A percentile compares a stretch with the other conserved stretches of the same genome.
Conservation (phyloP, 805 yeast genomes). For the Teunomyces pallodes region DNA sequence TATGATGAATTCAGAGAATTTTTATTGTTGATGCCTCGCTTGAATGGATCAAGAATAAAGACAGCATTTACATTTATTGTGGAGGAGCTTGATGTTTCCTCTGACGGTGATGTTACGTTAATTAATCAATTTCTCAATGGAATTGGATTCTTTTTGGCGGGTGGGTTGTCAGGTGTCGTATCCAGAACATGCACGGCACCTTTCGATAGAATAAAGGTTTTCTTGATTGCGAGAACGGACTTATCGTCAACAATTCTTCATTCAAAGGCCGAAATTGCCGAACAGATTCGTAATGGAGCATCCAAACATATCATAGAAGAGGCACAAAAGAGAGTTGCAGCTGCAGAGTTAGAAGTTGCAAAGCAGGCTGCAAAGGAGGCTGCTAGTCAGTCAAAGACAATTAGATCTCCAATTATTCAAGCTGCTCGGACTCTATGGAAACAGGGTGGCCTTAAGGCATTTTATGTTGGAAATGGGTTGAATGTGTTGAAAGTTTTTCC, state of each 20-base stretch:
- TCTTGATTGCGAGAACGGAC: conserved; percentile 87
- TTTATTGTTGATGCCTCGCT: conserved; percentile 76
- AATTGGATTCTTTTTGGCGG: conserved; percentile 88
- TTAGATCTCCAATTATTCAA: conserved; percentile 71
- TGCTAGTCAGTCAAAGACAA: conserved; percentile 41
- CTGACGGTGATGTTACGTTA: conserved; percentile 91
- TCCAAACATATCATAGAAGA: conserved; percentile 34
- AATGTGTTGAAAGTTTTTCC: conserved; percentile 94
- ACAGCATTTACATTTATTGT: conserved; percentile 81
- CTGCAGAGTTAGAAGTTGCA: conserved; percentile 22
- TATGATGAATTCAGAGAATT: conserved; percentile 86
- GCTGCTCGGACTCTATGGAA: conserved; percentile 80
- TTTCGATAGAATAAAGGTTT: conserved; percentile 91
- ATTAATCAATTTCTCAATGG: conserved; percentile 78
- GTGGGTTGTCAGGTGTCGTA: conserved; percentile 93
- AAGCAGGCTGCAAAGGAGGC: conserved; percentile 27
- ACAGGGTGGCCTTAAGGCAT: conserved; percentile 84
- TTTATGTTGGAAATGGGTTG: conserved; percentile 93
- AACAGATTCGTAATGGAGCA: conserved; percentile 34
- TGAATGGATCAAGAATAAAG: conserved; percentile 69
- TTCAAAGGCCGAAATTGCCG: conserved; percentile 46
- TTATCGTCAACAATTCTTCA: conserved; percentile 66
- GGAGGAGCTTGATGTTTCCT: conserved; percentile 74
- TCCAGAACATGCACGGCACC: conserved; percentile 98
- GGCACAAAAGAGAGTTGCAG: conserved; percentile 28